Percentiles rank a stretch among this genome's conserved stretches.
phyloP scores from a whole-genome alignment of 495 filamentous ascomycete species.

The Neurospora sp. region DNA sequence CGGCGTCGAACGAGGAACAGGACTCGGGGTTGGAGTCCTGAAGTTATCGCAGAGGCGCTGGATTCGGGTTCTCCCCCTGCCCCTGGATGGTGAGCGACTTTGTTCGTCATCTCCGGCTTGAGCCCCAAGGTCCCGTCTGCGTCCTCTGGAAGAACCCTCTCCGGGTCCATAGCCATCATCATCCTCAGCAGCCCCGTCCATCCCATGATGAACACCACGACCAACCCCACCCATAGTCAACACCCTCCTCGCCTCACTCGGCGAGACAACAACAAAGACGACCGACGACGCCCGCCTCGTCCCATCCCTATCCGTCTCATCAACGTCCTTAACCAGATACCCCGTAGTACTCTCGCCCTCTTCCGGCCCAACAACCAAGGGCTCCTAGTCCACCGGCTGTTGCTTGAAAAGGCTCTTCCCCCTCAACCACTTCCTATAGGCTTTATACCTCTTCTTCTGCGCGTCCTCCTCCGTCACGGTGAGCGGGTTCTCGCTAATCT shows the following conservation, averaged over 20 bases:
- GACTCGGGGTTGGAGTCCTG: neutral
- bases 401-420: conserved; percentile 94
- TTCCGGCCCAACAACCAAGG: conserved; percentile 1
- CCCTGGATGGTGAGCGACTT: neutral
- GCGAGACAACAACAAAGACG: neutral
- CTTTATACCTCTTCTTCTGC: conserved; percentile 87
- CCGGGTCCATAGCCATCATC: neutral
- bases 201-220: neutral
- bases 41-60: neutral
- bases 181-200: neutral
- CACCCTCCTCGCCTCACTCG: neutral
- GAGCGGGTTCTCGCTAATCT: conserved; percentile 68
- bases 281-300: neutral
- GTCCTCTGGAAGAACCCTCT: neutral
- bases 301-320: neutral
- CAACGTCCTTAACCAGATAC: neutral
- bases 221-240: neutral
- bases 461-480: conserved; percentile 80
- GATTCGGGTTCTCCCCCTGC: neutral
- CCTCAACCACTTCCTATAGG: conserved; percentile 85
- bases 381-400: conserved; percentile 53
- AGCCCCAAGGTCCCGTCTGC: neutral
- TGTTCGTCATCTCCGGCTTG: neutral
- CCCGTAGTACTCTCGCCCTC: neutral
- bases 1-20: neutral